These are phyloP conservation scores for Tricholoma terreum DNA, from an alignment of 768 basidiomycete species.

Conservation along the genomic window DNA sequence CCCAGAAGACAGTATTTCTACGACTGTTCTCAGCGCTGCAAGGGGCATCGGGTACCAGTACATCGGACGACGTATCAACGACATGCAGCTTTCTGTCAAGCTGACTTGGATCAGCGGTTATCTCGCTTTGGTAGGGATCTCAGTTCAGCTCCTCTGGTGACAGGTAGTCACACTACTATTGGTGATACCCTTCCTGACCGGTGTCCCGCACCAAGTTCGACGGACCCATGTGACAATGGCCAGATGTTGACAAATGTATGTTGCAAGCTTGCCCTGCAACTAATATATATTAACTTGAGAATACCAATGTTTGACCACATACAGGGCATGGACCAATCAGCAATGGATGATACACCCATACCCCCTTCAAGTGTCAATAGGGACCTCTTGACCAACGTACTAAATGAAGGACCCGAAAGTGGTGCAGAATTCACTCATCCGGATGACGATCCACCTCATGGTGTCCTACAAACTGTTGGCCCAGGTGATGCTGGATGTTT, in stretches of 20 bases:
- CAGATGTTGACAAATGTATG: not conserved
- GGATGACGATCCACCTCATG: not conserved
- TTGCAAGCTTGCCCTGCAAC: not conserved
- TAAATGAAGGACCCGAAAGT: not conserved
- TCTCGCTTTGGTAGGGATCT: not conserved
- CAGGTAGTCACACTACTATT: not conserved
- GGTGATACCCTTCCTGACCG: too few relatives aligned
- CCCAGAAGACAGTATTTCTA: not conserved
- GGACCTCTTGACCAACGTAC: not conserved
- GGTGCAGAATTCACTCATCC: not conserved
- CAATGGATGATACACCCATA: not conserved
- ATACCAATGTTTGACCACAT: not conserved
- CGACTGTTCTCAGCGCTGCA: not conserved
- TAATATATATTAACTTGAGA: not conserved
- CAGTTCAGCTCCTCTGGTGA: not conserved
- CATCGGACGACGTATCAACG: not conserved
- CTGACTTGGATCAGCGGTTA: not conserved
- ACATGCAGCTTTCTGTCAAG: not conserved
- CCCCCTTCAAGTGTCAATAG: not conserved
- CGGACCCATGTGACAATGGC: not conserved
- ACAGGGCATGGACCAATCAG: not conserved
- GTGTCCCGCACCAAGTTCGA: not conserved
- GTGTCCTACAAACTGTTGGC: not conserved
- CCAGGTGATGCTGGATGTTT: not conserved
- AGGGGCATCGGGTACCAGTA: not conserved